A percentile compares a stretch with the other conserved stretches of the same genome.
These are phyloP conservation scores for Verbascum thapsus DNA, from an alignment of 257 asterid genomes.

Conservation along the genomic window DNA sequence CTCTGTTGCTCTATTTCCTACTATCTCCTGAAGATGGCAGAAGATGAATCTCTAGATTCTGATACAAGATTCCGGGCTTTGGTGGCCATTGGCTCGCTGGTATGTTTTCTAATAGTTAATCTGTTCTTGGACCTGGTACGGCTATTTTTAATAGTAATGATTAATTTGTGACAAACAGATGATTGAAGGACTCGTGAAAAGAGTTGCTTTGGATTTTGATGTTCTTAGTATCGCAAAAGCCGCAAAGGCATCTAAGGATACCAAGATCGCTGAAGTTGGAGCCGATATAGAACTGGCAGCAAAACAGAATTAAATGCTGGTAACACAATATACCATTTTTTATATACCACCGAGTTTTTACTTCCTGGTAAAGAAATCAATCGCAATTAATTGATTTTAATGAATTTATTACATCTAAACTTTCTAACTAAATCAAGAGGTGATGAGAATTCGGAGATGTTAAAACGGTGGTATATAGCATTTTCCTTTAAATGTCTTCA, in stretches of 20 bases:
- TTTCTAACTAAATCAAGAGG: neutral
- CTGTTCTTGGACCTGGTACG: slow-evolving; percentile 14
- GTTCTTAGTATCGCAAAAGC: slow-evolving; percentile 70
- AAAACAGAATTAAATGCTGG: slow-evolving; percentile 49
- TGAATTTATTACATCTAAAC: too few species aligned
- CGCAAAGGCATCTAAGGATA: slow-evolving; percentile 74
- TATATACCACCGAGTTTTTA: too few species aligned
- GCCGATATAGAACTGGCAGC: slow-evolving; percentile 78
- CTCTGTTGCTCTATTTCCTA: slow-evolving; percentile 6
- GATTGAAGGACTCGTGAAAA: slow-evolving; percentile 82
- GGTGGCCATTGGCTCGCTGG: slow-evolving; percentile 98
- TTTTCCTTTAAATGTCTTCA: too few species aligned
- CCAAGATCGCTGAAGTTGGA: slow-evolving; percentile 88
- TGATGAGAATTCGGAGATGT: too few species aligned
- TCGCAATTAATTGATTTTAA: too few species aligned
- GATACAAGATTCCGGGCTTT: slow-evolving; percentile 85
- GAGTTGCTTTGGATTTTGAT: slow-evolving; percentile 84
- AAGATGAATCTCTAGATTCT: slow-evolving; percentile 62
- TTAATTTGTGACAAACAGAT: slow-evolving; percentile 49
- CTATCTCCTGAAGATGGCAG: slow-evolving; percentile 70
- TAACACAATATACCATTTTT: too few species aligned
- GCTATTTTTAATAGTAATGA: neutral
- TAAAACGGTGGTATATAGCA: too few species aligned
- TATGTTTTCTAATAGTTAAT: slow-evolving; percentile 30
- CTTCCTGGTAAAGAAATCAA: slow-evolving; percentile 34